These are phyloP conservation scores for Cercospora nicotianae DNA, from an alignment of 2,329 filamentous ascomycete species.

Conservation along the genomic window DNA sequence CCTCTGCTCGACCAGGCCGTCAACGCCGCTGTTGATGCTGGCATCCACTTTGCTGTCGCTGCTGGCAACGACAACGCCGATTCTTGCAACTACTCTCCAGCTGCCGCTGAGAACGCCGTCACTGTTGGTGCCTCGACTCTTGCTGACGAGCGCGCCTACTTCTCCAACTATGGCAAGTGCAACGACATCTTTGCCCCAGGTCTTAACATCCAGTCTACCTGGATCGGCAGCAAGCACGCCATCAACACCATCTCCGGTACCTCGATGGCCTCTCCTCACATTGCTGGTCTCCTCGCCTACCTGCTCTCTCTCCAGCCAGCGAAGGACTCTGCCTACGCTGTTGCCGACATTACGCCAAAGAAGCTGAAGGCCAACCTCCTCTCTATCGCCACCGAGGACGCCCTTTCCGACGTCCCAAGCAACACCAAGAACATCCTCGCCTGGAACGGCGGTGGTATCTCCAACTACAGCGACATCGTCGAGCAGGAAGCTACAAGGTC, in stretches of 20 bases:
- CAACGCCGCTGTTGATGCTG: slow-evolving; percentile 86
- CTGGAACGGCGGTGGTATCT: slow-evolving; percentile 96
- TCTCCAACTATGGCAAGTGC: slow-evolving; percentile 99
- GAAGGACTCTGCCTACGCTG: slow-evolving; percentile 84
- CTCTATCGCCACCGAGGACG: slow-evolving; percentile 73
- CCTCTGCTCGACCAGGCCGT: slow-evolving; percentile 86
- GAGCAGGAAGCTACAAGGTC: slow-evolving; percentile 40
- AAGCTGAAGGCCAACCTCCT: slow-evolving; percentile 91
- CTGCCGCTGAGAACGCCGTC: slow-evolving; percentile 84
- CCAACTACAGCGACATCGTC: slow-evolving; percentile 68
- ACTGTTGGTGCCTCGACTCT: slow-evolving; percentile 95
- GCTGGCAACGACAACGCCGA: slow-evolving; percentile 97
- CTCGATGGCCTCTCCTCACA: slow-evolving; percentile 97
- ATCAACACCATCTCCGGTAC: slow-evolving; percentile 99
- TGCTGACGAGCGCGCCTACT: slow-evolving; percentile 95
- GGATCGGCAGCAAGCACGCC: slow-evolving; percentile 94
- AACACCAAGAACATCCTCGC: slow-evolving; percentile 93
- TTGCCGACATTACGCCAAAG: slow-evolving; percentile 85
- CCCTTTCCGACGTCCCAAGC: slow-evolving; percentile 76
- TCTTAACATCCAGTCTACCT: slow-evolving; percentile 94
- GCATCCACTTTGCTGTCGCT: slow-evolving; percentile 96
- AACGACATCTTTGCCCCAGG: slow-evolving; percentile 95
- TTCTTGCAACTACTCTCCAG: slow-evolving; percentile 98
- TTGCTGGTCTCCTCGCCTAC: slow-evolving; percentile 95
- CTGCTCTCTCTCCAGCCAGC: slow-evolving; percentile 93